These are phyloP conservation scores for Lagenidium giganteum DNA, from an alignment of 352 stramenopile species.

Conservation along the genomic window DNA sequence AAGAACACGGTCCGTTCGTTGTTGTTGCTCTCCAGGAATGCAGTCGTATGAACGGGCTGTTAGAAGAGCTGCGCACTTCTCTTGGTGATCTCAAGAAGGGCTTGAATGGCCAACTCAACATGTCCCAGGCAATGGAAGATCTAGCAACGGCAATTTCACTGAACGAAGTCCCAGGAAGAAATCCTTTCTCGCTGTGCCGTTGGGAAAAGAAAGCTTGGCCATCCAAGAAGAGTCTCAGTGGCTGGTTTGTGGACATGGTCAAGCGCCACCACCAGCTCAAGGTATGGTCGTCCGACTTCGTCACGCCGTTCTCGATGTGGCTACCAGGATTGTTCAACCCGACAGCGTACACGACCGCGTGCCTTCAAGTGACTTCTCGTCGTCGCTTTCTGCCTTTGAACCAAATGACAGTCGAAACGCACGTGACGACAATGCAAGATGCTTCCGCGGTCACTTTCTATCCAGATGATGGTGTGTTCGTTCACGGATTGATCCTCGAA, in stretches of 20 bases:
- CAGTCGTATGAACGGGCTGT: slow-evolving; percentile 91
- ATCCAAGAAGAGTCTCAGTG: slow-evolving; percentile 90
- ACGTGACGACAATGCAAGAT: slow-evolving; percentile 93
- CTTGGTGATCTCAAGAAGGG: slow-evolving; percentile 94
- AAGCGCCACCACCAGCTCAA: slow-evolving; percentile 87
- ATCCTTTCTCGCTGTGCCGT: slow-evolving; percentile 94
- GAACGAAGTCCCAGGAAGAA: slow-evolving; percentile 93
- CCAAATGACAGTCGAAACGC: slow-evolving; percentile 95
- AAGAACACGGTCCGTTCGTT: slow-evolving; percentile 91
- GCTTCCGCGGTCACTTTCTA: slow-evolving; percentile 71
- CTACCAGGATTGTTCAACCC: slow-evolving; percentile 95
- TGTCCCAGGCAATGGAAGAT: slow-evolving; percentile 94
- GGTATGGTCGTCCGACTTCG: slow-evolving; percentile 88
- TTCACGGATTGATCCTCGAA: slow-evolving; percentile 95
- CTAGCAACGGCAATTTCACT: slow-evolving; percentile 87
- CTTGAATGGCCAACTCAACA: slow-evolving; percentile 94
- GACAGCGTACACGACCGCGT: slow-evolving; percentile 93
- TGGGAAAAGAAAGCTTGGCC: slow-evolving; percentile 96
- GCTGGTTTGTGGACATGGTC: slow-evolving; percentile 93
- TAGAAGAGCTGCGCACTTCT: slow-evolving; percentile 89
- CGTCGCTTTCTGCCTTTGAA: slow-evolving; percentile 91
- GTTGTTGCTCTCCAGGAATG: slow-evolving; percentile 94
- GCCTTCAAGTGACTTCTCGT: slow-evolving; percentile 93
- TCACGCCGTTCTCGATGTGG: slow-evolving; percentile 93
- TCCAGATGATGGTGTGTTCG: slow-evolving; percentile 91